These are phyloP conservation scores for Trichomonas vaginalis DNA, from an alignment of 208 protist genomes.

Conservation along the genomic window DNA sequence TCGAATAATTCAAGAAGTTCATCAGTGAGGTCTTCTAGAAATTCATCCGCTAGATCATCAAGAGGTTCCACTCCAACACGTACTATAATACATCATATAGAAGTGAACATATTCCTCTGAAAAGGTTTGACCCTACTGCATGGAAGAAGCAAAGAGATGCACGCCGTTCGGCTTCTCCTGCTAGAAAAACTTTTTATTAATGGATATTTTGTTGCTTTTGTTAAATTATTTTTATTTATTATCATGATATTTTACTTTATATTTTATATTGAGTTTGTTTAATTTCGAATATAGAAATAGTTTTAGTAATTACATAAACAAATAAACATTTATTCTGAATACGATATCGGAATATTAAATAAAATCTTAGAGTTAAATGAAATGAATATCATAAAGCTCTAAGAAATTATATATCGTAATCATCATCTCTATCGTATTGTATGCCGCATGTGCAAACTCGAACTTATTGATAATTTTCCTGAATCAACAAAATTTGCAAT, in stretches of 20 bases:
- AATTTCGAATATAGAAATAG: no score
- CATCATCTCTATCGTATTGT: not conserved
- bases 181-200: not conserved
- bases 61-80: no score
- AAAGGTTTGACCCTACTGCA: not conserved
- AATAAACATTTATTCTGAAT: no score
- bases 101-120: not conserved
- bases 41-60: not conserved
- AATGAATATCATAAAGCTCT: no score
- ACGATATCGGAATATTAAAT: no score
- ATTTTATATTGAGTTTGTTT: no score
- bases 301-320: no score
- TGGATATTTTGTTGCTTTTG: no score
- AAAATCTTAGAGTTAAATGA: no score
- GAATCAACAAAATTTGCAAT: not conserved
- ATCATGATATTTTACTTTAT: no score
- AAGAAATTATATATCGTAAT: not conserved
- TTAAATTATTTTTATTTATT: no score
- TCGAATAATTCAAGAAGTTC: not conserved
- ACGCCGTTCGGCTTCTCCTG: not conserved
- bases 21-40: not conserved
- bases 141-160: not conserved
- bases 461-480: not conserved
- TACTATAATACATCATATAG: not conserved
- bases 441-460: not conserved